These are phyloP conservation scores for Citrullus amarus DNA, from an alignment of 306 rosid species.

Conservation along the genomic window DNA sequence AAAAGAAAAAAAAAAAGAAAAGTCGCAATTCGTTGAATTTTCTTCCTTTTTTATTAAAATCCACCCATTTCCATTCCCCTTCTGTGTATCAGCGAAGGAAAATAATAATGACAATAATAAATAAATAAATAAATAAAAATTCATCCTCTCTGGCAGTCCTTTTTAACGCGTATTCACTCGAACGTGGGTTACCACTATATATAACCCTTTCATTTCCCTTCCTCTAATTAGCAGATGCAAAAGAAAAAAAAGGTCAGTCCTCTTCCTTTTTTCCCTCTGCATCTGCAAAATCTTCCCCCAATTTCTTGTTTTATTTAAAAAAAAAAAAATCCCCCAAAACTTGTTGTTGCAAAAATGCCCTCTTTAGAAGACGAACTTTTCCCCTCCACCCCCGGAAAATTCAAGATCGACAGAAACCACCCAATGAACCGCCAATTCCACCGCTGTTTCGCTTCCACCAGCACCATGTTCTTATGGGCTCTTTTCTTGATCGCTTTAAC, in stretches of 20 bases:
- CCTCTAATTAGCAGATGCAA: background rate
- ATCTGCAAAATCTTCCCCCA: background rate
- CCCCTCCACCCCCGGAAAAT: constrained; percentile 61
- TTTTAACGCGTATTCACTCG: constrained; percentile 36
- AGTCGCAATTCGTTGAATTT: background rate
- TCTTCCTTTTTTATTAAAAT: too few relatives aligned
- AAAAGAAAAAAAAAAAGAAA: background rate
- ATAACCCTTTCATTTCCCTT: constrained; percentile 2
- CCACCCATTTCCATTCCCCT: background rate
- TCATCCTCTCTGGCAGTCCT: constrained; percentile 5
- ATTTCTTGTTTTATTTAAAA: too few relatives aligned
- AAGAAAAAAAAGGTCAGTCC: background rate
- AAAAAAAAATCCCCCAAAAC: background rate
- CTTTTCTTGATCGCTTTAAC: constrained; percentile 51
- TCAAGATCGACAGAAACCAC: constrained; percentile 43
- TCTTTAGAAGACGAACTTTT: constrained; percentile 40
- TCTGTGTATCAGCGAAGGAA: background rate
- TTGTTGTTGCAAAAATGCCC: constrained; percentile 21
- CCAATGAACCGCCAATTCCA: constrained; percentile 43
- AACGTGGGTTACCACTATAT: constrained; percentile 20
- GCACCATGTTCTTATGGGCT: constrained; percentile 65
- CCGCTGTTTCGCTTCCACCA: constrained; percentile 55
- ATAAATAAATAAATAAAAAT: background rate
- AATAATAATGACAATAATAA: background rate
- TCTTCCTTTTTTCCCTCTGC: background rate